Percentiles rank a stretch among this genome's conserved stretches.
Evolutionary conservation across 768 basidiomycete genomes (phyloP).

Genomic region (Tephrocybe sp.): DNA sequence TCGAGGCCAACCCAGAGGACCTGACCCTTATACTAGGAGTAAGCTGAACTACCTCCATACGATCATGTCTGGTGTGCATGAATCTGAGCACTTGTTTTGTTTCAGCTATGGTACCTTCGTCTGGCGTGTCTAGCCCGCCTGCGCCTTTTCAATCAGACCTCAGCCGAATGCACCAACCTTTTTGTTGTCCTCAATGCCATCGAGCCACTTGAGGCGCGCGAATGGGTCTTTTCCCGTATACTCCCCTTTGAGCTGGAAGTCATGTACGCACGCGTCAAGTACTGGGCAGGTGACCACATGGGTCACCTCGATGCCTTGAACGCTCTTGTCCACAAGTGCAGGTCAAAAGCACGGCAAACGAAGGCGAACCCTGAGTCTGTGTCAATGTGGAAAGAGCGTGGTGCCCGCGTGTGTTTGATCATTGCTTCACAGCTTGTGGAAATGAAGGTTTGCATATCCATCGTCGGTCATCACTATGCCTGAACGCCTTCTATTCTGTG

Average conservation of each 20-base stretch:
- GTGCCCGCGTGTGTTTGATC: constrained; percentile 70
- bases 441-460: constrained; percentile 60
- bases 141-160: constrained; percentile 83
- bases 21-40: constrained; percentile 63
- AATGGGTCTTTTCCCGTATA: constrained; percentile 58
- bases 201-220: constrained; percentile 48
- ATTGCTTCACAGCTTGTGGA: constrained; percentile 81
- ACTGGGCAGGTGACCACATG: constrained; percentile 81
- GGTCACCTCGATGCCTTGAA: constrained; percentile 75
- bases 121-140: constrained; percentile 76
- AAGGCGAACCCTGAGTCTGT: constrained; percentile 33
- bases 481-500: neutral
- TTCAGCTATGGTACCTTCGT: constrained; percentile 81
- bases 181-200: constrained; percentile 66
- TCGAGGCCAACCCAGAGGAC: constrained; percentile 68
- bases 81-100: neutral
- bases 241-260: constrained; percentile 65
- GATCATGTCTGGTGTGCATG: neutral
- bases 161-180: constrained; percentile 79
- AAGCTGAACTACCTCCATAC: constrained; percentile 31
- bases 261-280: constrained; percentile 70
- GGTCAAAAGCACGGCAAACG: constrained; percentile 43
- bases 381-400: constrained; percentile 83
- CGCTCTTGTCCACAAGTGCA: constrained; percentile 61
- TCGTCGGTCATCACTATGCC: neutral